These are phyloP conservation scores for rapeseed (Brassica napus) DNA, from an alignment of 345 rosid genomes.

Conservation along the genomic window Da-Ae NC_063452.1:58985501-58986000, in stretches of 20 bases:
- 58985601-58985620: not conserved
- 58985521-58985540: not conserved
- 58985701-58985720: not conserved
- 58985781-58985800: conserved; percentile 4
- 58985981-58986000: conserved; percentile 41
- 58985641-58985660: not conserved
- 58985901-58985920: conserved; percentile 58
- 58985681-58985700: not conserved
- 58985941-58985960: conserved; percentile 50
- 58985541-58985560: not conserved
- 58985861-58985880: conserved; percentile 36
- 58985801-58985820: conserved; percentile 26
- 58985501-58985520: too few relatives aligned
- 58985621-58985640: not conserved
- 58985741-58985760: not conserved
- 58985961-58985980: conserved; percentile 38
- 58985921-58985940: conserved; percentile 75
- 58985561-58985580: not conserved
- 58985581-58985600: not conserved
- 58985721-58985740: not conserved
- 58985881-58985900: conserved; percentile 30
- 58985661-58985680: conserved; percentile 5
- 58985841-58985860: conserved; percentile 39
- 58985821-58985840: conserved; percentile 45
- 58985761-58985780: not conserved